Conservation (phyloP, 1,139 yeast genomes). For the Geotrichum restrictum region DNA sequence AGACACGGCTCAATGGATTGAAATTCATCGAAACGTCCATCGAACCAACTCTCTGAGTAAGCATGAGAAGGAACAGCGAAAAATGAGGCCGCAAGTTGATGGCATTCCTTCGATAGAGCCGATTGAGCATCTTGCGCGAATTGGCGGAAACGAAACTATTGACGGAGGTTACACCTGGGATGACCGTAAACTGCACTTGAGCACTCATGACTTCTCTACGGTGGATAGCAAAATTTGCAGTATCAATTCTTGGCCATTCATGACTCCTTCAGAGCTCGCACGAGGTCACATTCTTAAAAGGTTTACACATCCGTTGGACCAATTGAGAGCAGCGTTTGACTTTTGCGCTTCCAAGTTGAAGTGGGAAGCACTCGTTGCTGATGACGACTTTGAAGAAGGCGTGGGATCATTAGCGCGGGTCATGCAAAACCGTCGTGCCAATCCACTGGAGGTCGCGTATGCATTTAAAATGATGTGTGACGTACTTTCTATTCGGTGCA, state of each 20-base stretch:
- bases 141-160: constrained; percentile 34
- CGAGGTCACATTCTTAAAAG: constrained; percentile 15
- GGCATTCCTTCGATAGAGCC: constrained; percentile 67
- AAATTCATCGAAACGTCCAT: constrained; percentile 57
- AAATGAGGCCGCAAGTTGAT: constrained; percentile 64
- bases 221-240: constrained; percentile 34
- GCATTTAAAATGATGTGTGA: constrained; percentile 70
- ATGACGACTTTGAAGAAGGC: constrained; percentile 24
- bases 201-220: constrained; percentile 29
- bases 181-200: constrained; percentile 19
- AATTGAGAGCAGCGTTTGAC: constrained; percentile 58
- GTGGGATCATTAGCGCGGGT: constrained; percentile 30
- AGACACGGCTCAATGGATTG: constrained; percentile 43
- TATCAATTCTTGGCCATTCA: constrained; percentile 38
- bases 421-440: constrained; percentile 47
- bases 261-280: constrained; percentile 32
- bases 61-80: constrained; percentile 65
- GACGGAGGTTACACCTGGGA: constrained; percentile 27
- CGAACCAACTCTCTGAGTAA: constrained; percentile 72
- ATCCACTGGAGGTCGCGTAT: constrained; percentile 73
- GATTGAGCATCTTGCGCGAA: constrained; percentile 33
- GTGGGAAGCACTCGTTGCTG: constrained; percentile 33
- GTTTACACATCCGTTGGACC: constrained; percentile 44
- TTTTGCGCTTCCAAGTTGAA: constrained; percentile 53
- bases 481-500: constrained; percentile 67